phyloP scores from a whole-genome alignment of 1,284 basidiomycete species.

The Ceratobasidium sp. region DNA sequence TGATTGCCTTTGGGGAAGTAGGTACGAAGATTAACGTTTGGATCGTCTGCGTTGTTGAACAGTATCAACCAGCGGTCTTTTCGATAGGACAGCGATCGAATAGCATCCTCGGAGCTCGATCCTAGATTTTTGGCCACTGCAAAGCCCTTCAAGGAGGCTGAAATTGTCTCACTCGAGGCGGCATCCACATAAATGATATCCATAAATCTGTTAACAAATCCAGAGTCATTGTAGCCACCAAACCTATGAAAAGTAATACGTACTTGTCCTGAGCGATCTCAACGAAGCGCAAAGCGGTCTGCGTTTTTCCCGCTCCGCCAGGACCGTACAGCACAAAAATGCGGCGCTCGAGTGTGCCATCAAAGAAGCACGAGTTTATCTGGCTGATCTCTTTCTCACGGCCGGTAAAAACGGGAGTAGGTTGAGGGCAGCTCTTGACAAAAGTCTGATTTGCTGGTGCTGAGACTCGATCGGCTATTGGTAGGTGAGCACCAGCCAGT shows the following conservation, averaged over 20 bases:
- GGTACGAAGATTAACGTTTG: not conserved
- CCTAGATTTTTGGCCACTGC: not conserved
- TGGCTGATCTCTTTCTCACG: not conserved
- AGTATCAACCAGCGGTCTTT: not conserved
- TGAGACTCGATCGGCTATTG: not conserved
- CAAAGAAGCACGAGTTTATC: not conserved
- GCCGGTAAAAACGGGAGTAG: slow-evolving; percentile 1
- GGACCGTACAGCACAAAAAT: slow-evolving; percentile 39
- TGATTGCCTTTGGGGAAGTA: not conserved
- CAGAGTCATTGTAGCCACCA: no score
- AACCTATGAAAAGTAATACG: no score
- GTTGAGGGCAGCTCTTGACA: not conserved
- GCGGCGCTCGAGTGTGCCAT: not conserved
- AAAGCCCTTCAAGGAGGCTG: not conserved
- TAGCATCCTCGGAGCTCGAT: not conserved
- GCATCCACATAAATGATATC: not conserved
- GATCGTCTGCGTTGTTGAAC: slow-evolving; percentile 3
- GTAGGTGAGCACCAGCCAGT: not conserved
- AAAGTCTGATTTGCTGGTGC: not conserved
- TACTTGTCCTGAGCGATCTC: no score
- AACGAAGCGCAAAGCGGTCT: slow-evolving; percentile 15
- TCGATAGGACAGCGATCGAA: not conserved
- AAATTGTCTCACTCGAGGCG: not conserved
- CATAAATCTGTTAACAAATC: no score
- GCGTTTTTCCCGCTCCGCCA: slow-evolving; percentile 37